These are phyloP conservation scores for Carex sylvatica DNA, from an alignment of 202 grass and related monocot species.

Conservation along the genomic window DNA sequence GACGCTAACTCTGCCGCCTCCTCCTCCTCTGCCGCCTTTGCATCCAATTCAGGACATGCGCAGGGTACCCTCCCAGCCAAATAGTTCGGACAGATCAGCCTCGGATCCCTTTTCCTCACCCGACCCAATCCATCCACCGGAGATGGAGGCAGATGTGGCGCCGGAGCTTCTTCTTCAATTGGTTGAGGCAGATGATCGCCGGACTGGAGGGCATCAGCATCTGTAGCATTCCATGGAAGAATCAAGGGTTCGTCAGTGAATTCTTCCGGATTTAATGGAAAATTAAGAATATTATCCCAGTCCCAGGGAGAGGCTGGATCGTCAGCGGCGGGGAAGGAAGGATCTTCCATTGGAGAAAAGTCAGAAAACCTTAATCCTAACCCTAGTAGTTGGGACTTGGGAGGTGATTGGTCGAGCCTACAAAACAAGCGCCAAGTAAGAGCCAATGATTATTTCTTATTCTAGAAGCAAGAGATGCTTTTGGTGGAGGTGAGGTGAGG, in stretches of 20 bases:
- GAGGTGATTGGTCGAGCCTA: neutral
- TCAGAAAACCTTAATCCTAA: constrained; percentile 14
- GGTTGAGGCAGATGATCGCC: constrained; percentile 2
- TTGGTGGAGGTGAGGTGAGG: neutral
- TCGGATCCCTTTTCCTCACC: constrained; percentile 82
- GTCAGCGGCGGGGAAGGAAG: constrained; percentile 18
- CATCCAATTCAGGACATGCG: constrained; percentile 88
- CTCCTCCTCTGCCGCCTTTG: constrained; percentile 50
- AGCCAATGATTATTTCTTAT: neutral
- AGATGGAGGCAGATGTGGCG: neutral
- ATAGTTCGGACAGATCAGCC: constrained; percentile 91
- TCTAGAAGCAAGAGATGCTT: constrained; percentile 3
- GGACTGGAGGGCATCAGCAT: constrained; percentile 9
- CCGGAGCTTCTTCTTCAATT: neutral
- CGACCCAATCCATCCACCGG: constrained; percentile 25
- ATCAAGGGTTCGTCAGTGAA: constrained; percentile 41
- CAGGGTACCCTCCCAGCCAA: constrained; percentile 82
- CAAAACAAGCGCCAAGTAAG: neutral
- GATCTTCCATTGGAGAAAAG: constrained; percentile 40
- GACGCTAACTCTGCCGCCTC: constrained; percentile 47
- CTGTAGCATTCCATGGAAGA: constrained; percentile 52
- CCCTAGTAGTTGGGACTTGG: neutral
- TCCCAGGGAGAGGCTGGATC: constrained; percentile 50
- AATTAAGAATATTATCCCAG: constrained; percentile 76
- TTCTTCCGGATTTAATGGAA: constrained; percentile 30